Evolutionary conservation across 2,329 filamentous ascomycete genomes (phyloP).

Genomic region (Aspergillus persii): DNA sequence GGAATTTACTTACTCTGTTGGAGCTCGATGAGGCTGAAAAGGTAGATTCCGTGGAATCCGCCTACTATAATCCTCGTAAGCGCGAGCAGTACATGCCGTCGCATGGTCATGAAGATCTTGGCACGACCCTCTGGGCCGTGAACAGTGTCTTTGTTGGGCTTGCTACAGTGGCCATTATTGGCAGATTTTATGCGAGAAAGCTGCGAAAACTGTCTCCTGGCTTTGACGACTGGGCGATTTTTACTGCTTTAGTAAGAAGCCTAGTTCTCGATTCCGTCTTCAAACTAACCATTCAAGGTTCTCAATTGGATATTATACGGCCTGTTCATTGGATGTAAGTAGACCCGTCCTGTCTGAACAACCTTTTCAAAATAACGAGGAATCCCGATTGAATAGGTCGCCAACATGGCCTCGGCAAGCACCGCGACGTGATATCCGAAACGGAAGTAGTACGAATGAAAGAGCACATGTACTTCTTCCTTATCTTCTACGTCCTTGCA

Average conservation of each 20-base stretch:
- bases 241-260: neutral
- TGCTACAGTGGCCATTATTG: neutral
- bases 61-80: neutral
- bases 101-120: neutral
- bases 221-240: conserved; percentile 2
- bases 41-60: too few relatives aligned
- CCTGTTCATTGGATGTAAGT: neutral
- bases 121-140: neutral
- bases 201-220: neutral
- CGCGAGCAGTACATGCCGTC: neutral
- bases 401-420: neutral
- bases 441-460: neutral
- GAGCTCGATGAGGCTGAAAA: too few relatives aligned
- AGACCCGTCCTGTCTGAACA: neutral
- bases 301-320: neutral
- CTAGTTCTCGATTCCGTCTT: neutral
- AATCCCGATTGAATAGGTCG: neutral
- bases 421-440: neutral
- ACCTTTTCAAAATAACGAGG: neutral
- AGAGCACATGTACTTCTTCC: neutral
- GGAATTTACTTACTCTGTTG: too few relatives aligned
- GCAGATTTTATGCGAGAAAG: conserved; percentile 1
- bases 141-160: neutral
- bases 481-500: neutral
- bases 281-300: neutral